Percentiles rank a stretch among this genome's conserved stretches.
Conservation (phyloP, 108 stramenopile genomes). For the Thalassiosira profunda region DNA sequence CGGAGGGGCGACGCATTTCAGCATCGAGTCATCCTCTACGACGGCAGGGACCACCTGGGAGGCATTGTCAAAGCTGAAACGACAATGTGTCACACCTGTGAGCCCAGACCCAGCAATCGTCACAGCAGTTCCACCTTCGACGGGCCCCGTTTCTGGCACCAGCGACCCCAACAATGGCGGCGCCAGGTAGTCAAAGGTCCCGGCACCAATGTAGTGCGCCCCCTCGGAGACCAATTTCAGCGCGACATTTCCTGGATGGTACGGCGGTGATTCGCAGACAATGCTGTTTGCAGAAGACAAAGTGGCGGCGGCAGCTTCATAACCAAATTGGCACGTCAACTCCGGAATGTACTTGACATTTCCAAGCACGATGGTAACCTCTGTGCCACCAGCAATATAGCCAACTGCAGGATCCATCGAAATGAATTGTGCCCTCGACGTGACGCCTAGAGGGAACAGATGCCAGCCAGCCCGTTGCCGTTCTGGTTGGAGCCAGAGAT, state of each 20-base stretch:
- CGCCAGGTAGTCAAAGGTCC: constrained; percentile 34
- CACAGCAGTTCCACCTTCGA: constrained; percentile 35
- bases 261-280: constrained; percentile 21
- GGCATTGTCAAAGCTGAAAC: constrained; percentile 20
- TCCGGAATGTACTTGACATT: constrained; percentile 24
- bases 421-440: constrained; percentile 28
- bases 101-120: constrained; percentile 21
- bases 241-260: constrained; percentile 2
- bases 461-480: too few species aligned
- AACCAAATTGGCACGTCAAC: constrained; percentile 38
- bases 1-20: constrained; percentile 21
- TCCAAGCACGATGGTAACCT: constrained; percentile 23
- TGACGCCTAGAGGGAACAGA: constrained; percentile 27
- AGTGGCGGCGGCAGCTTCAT: constrained; percentile 6
- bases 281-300: constrained; percentile 11
- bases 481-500: too few species aligned
- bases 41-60: constrained; percentile 23
- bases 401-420: constrained; percentile 39
- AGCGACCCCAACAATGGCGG: constrained; percentile 23
- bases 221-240: constrained; percentile 18
- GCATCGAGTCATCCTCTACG: not conserved
- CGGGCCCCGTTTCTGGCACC: constrained; percentile 24
- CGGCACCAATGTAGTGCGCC: constrained; percentile 15
- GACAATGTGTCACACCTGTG: constrained; percentile 28
- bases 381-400: constrained; percentile 37